Evolutionary conservation across 1,284 basidiomycete genomes (phyloP).

Genomic region (Termitomyces sp.): DNA sequence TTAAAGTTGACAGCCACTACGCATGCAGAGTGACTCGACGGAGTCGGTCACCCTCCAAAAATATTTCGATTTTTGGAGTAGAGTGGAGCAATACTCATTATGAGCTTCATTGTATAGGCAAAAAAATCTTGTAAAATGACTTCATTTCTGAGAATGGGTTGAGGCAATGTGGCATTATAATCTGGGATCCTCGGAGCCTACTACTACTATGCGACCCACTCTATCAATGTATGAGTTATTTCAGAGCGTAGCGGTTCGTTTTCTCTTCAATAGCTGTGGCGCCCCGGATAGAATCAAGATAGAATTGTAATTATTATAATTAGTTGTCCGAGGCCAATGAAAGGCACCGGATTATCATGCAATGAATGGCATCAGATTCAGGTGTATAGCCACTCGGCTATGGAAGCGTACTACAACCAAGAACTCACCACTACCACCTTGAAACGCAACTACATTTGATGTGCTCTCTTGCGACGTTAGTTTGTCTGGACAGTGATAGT

Average conservation of each 20-base stretch:
- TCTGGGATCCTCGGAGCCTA: too few relatives aligned
- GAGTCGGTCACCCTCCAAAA: background rate
- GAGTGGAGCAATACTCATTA: too few relatives aligned
- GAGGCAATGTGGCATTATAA: too few relatives aligned
- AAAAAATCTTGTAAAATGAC: too few relatives aligned
- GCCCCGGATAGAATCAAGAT: background rate
- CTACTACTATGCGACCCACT: background rate
- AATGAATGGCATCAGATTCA: conserved; percentile 10
- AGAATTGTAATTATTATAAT: background rate
- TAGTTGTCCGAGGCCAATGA: background rate
- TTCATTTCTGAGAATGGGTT: too few relatives aligned
- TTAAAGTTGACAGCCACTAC: background rate
- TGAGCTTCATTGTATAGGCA: too few relatives aligned
- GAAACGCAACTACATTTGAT: conserved; percentile 31
- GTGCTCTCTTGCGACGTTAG: conserved; percentile 73
- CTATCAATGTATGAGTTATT: background rate
- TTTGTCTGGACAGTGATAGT: conserved; percentile 18
- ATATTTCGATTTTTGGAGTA: too few relatives aligned
- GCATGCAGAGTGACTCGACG: background rate
- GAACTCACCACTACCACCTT: conserved; percentile 4
- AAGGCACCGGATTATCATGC: background rate
- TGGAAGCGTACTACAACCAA: conserved; percentile 14
- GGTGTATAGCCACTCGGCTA: conserved; percentile 12
- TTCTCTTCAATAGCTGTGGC: background rate
- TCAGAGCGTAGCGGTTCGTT: background rate